Conservation (phyloP, 2,329 filamentous ascomycete species). For the Penicillium brasilianum region DNA sequence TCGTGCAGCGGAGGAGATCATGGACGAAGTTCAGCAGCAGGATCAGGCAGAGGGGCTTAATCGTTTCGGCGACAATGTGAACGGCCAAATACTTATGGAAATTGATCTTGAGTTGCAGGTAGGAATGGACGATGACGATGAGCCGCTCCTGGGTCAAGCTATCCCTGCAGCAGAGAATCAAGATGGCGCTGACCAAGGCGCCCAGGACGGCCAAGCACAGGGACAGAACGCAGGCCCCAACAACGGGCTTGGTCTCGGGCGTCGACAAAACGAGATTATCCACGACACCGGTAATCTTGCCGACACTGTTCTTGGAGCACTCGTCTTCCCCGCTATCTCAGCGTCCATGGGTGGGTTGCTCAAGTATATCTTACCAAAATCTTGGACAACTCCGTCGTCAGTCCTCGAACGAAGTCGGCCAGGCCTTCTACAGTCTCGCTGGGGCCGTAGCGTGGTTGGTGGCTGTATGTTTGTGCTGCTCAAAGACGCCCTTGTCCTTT, state of each 20-base stretch:
- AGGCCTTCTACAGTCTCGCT: slow-evolving; percentile 78
- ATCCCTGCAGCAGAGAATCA: slow-evolving; percentile 31
- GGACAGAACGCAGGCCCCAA: slow-evolving; percentile 32
- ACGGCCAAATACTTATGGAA: slow-evolving; percentile 54
- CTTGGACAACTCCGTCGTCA: slow-evolving; percentile 63
- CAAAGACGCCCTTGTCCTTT: slow-evolving; percentile 69
- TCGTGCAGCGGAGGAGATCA: slow-evolving; percentile 51
- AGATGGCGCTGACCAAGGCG: slow-evolving; percentile 34
- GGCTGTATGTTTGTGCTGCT: slow-evolving; percentile 87
- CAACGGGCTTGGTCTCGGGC: slow-evolving; percentile 38
- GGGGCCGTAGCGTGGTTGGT: slow-evolving; percentile 87
- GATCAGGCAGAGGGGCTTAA: slow-evolving; percentile 40
- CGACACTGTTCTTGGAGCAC: slow-evolving; percentile 67
- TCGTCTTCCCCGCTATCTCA: slow-evolving; percentile 83
- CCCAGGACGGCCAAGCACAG: slow-evolving; percentile 33
- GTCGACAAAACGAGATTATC: slow-evolving; percentile 55
- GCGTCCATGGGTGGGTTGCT: slow-evolving; percentile 78
- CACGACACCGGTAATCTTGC: slow-evolving; percentile 61
- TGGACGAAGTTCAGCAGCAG: slow-evolving; percentile 42
- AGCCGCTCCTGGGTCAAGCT: slow-evolving; percentile 39
- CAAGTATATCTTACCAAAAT: slow-evolving; percentile 67
- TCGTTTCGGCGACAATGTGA: slow-evolving; percentile 35
- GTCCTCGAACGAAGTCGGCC: slow-evolving; percentile 53
- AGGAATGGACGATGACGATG: slow-evolving; percentile 53
- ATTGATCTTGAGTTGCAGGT: slow-evolving; percentile 58